phyloP scores from a whole-genome alignment of 148 eudicot species.

The Oxyria digyna region DNA sequence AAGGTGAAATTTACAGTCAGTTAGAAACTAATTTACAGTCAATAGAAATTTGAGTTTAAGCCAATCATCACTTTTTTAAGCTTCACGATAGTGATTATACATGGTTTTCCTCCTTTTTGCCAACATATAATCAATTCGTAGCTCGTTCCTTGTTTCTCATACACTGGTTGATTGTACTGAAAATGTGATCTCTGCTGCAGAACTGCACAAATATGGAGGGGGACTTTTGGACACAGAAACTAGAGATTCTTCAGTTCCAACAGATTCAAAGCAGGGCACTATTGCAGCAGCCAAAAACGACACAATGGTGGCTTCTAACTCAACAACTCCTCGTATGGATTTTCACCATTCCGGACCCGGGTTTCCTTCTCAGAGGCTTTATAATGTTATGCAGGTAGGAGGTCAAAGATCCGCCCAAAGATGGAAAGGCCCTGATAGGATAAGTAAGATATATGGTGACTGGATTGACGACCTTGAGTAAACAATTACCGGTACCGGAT shows the following conservation, averaged over 20 bases:
- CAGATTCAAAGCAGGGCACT: conserved; percentile 19
- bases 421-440: conserved; percentile 94
- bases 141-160: not conserved
- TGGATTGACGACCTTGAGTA: conserved; percentile 76
- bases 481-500: not conserved
- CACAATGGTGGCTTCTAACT: conserved; percentile 11
- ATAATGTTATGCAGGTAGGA: conserved; percentile 24
- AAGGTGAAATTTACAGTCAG: not conserved
- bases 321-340: conserved; percentile 22
- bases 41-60: too few relatives aligned
- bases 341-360: conserved; percentile 29
- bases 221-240: conserved; percentile 22
- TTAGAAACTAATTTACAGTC: too few relatives aligned
- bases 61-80: not conserved
- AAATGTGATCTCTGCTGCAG: conserved; percentile 11
- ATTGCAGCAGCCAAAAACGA: conserved; percentile 22
- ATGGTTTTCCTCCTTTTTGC: not conserved
- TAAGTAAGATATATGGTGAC: conserved; percentile 86
- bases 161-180: not conserved
- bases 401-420: conserved; percentile 50
- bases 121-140: not conserved
- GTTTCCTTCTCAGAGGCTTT: conserved; percentile 46
- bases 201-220: conserved; percentile 28
- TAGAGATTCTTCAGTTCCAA: conserved; percentile 20
- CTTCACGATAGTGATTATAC: not conserved